Percentiles rank a stretch among this genome's conserved stretches.
Evolutionary conservation across 352 stramenopile species (phyloP).

Genomic region (Phytophthora citricola): DNA sequence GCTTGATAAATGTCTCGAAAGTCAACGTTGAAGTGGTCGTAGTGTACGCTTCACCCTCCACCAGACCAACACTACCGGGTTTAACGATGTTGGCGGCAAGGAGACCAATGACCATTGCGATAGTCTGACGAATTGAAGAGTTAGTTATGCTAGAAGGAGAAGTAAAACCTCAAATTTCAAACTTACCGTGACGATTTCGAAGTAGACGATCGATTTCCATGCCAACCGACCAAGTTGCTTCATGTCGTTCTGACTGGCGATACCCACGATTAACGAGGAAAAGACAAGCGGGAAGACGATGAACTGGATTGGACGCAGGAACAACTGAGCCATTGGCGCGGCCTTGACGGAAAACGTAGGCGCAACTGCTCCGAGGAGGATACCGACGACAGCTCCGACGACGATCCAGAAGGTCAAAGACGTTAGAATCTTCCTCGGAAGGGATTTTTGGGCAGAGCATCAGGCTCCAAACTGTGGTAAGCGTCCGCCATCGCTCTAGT

Average conservation of each 20-base stretch:
- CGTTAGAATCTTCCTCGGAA: conserved; percentile 35
- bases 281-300: conserved; percentile 65
- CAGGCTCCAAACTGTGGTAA: conserved; percentile 30
- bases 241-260: conserved; percentile 48
- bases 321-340: conserved; percentile 49
- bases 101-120: conserved; percentile 49
- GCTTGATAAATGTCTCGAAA: conserved; percentile 50
- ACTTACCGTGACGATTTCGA: conserved; percentile 45
- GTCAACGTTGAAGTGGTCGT: conserved; percentile 32
- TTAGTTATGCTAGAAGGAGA: too few species aligned
- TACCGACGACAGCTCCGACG: conserved; percentile 36
- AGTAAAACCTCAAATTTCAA: too few species aligned
- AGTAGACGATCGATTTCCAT: conserved; percentile 63
- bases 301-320: conserved; percentile 51
- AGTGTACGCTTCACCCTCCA: conserved; percentile 37
- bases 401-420: conserved; percentile 65
- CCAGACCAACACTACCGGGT: conserved; percentile 36
- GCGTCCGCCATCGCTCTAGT: conserved; percentile 15
- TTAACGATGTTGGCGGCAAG: conserved; percentile 56
- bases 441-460: conserved; percentile 30
- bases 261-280: conserved; percentile 53
- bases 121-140: conserved; percentile 14
- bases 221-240: conserved; percentile 51
- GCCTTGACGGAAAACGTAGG: conserved; percentile 50
- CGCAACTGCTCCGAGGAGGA: conserved; percentile 46